Percentiles rank a stretch among this genome's conserved stretches.
Evolutionary conservation across 352 stramenopile species (phyloP).

Genomic region (Phytopythium oedochilum): DNA sequence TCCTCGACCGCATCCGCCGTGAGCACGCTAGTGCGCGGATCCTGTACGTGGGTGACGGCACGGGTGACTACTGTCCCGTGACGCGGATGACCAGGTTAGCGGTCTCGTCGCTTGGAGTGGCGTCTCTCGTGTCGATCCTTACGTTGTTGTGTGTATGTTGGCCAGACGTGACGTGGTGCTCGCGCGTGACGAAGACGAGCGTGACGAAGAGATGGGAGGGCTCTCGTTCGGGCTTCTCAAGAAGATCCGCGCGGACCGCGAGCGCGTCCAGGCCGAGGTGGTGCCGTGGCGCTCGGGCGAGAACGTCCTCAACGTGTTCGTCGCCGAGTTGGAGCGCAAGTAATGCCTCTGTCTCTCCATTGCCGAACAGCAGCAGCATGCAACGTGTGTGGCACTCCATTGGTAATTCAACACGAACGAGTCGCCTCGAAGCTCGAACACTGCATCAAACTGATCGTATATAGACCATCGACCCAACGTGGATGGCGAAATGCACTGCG

Average conservation of each 20-base stretch:
- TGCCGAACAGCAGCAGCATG: background rate
- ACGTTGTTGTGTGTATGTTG: background rate
- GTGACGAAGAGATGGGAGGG: background rate
- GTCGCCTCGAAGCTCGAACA: too few relatives aligned
- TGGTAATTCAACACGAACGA: too few relatives aligned
- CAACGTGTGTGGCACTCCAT: too few relatives aligned
- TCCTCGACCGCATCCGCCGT: conserved; percentile 43
- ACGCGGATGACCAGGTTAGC: conserved; percentile 53
- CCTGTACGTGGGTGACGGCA: conserved; percentile 71
- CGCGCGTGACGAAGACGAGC: conserved; percentile 41
- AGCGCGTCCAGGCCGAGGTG: conserved; percentile 35
- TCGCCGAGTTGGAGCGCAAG: background rate
- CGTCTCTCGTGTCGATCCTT: too few relatives aligned
- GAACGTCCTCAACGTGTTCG: conserved; percentile 57
- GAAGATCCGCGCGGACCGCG: conserved; percentile 26
- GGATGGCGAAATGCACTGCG: too few relatives aligned
- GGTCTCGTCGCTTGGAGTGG: too few relatives aligned
- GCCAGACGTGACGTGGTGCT: conserved; percentile 63
- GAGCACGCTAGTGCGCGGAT: conserved; percentile 33
- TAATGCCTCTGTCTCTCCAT: background rate
- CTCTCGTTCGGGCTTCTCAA: conserved; percentile 48
- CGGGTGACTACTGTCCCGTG: conserved; percentile 63
- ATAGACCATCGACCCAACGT: too few relatives aligned
- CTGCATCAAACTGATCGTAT: too few relatives aligned
- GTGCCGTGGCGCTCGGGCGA: conserved; percentile 57